These are phyloP conservation scores for Rhizophlyctis rosea DNA, from an alignment of 192 early-diverging fungal genomes.

Conservation along the genomic window DNA sequence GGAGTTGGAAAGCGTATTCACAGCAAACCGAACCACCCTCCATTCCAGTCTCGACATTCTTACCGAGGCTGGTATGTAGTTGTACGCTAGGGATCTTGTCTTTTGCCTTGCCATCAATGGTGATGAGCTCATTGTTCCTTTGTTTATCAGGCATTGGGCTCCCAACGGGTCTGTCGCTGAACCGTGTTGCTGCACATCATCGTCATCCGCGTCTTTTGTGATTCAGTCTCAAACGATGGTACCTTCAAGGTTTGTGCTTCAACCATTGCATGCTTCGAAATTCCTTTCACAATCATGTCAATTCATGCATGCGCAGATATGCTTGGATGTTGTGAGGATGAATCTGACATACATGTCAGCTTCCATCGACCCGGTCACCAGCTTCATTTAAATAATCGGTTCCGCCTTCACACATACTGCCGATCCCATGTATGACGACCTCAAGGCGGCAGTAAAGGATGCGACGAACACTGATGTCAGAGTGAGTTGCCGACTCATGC, in stretches of 20 bases:
- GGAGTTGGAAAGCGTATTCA: too few relatives aligned
- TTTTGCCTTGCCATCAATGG: constrained; percentile 81
- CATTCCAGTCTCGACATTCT: constrained; percentile 78
- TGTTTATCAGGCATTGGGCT: constrained; percentile 74
- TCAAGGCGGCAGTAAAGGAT: constrained; percentile 86
- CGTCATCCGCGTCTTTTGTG: too few relatives aligned
- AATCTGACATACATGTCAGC: constrained; percentile 91
- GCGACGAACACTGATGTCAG: constrained; percentile 93
- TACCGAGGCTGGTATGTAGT: constrained; percentile 84
- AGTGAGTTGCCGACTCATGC: neutral
- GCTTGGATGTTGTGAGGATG: constrained; percentile 93
- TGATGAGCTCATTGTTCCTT: constrained; percentile 26
- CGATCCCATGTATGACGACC: constrained; percentile 82
- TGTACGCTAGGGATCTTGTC: constrained; percentile 80
- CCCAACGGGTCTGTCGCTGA: constrained; percentile 90
- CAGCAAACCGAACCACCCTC: constrained; percentile 52
- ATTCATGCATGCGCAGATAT: too few relatives aligned
- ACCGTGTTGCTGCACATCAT: constrained; percentile 95
- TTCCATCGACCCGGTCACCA: constrained; percentile 52
- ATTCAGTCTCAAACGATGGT: constrained; percentile 95
- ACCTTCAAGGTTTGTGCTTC: constrained; percentile 79
- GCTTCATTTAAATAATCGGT: constrained; percentile 84
- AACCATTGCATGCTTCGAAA: too few relatives aligned
- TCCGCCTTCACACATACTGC: constrained; percentile 91
- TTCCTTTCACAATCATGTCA: too few relatives aligned